Base-by-base conservation (phyloP, 1,284 basidiomycete genomes). In the Leccinum griseonigrum region DNA sequence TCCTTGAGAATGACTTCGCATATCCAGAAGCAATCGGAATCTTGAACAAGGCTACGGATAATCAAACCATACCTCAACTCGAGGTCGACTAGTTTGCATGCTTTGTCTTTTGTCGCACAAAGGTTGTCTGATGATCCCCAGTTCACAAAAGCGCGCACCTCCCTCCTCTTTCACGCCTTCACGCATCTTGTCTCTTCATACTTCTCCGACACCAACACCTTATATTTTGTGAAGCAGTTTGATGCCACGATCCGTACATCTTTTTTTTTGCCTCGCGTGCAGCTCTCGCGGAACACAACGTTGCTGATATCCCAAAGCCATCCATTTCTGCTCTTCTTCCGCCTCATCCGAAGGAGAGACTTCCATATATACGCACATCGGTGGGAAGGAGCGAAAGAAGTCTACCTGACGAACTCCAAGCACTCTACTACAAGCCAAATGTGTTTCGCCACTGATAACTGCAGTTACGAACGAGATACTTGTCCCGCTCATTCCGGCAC, bases 321-420 rank as follows among this genome's bases (percentile, higher is more conserved):
- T 86, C 91, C 40, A 70, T 85, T 51, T 88, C 92, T 34, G 90
- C 92, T 8, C 85, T 98, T 46, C 79, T 64, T 77, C 82, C 18
- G 90, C 92, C 31, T 88, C 88, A 54, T 77, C 81, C 60, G 78
- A 83, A 29, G 87, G 88, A 58, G 83, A 91, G 58, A 89, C 94
- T 36, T 90, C 91, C 63, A 80, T 97, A 66, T 98, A 92, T 79
- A 96, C 93, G 60, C 82, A 98, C 61, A 98, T 99, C 71, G 97
- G 97, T 65, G 97, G 97, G 97, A 99, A 77, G 97, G 97, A 67
- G 94, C 92, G 68, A 98, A 98, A 76, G 97, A 99, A 78, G 92
- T 97, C 66, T 98, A 98, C 81, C 95, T 76, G 92, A 96, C 75
- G 97, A 98, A 80, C 86, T 99, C 22, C 92, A 97, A 79, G 81